A percentile compares a stretch with the other conserved stretches of the same genome.
Evolutionary conservation across 306 rosid species (phyloP).

Genomic region (Dryas drummondii): DNA sequence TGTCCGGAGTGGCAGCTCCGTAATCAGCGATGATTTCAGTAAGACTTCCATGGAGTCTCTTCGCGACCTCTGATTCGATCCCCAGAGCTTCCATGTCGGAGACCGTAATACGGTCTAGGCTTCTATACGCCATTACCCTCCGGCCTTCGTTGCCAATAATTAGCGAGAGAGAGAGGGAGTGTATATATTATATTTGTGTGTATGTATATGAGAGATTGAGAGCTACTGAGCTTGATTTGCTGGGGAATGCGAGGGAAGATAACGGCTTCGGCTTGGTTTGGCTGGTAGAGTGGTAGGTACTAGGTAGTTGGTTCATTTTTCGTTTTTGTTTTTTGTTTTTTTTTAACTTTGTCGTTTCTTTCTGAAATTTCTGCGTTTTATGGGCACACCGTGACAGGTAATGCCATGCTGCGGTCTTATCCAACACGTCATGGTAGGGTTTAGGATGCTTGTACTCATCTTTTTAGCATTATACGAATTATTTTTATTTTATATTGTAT

Average conservation of each 20-base stretch:
- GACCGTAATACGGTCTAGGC: constrained; percentile 49
- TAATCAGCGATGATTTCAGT: constrained; percentile 38
- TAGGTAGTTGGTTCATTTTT: neutral
- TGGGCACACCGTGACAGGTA: neutral
- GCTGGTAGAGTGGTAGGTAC: no score
- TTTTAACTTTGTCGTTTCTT: neutral
- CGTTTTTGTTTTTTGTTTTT: neutral
- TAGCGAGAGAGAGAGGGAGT: neutral
- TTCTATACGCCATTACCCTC: constrained; percentile 45
- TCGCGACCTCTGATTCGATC: constrained; percentile 36
- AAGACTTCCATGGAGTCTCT: constrained; percentile 47
- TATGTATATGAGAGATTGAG: neutral
- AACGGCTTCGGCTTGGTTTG: neutral
- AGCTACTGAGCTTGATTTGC: neutral
- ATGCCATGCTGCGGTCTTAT: no score
- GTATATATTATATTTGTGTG: neutral
- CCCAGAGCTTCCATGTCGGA: constrained; percentile 67
- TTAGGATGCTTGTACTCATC: no score
- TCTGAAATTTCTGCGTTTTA: constrained; percentile 1
- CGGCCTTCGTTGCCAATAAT: neutral
- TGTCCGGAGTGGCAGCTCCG: constrained; percentile 56
- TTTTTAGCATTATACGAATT: no score
- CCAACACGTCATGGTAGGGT: no score
- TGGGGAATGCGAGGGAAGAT: neutral
- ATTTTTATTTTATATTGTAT: no score